A percentile compares a stretch with the other conserved stretches of the same genome.
Evolutionary conservation across 805 yeast species (phyloP).

Genomic region (Starmerella sp.): DNA sequence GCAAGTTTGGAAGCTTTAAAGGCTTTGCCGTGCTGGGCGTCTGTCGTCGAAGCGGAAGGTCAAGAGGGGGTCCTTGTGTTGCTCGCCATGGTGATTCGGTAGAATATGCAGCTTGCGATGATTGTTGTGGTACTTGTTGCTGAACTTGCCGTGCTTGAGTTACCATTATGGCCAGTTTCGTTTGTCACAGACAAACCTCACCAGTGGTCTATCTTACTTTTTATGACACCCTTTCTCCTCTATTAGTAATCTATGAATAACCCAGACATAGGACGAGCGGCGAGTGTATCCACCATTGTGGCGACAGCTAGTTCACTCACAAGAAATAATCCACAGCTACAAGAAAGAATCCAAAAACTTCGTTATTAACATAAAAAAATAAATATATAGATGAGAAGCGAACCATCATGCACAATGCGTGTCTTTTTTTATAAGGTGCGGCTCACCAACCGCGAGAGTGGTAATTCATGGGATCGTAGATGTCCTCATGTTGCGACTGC

Average conservation of each 20-base stretch:
- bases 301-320: no score
- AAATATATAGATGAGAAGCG: neutral
- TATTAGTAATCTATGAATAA: neutral
- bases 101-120: conserved; percentile 5
- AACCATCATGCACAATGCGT: no score
- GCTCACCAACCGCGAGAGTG: conserved; percentile 24
- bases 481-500: conserved; percentile 18
- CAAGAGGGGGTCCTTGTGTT: conserved; percentile 3
- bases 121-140: conserved; percentile 4
- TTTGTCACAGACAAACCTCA: neutral
- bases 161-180: neutral
- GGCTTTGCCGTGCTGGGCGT: conserved; percentile 4
- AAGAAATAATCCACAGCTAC: no score
- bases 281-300: neutral
- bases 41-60: neutral
- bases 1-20: conserved; percentile 17
- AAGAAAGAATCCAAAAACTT: neutral
- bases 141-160: neutral
- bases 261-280: neutral
- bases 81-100: conserved; percentile 20
- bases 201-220: neutral
- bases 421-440: neutral
- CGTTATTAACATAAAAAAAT: neutral
- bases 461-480: conserved; percentile 22
- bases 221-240: neutral